These are phyloP conservation scores for Vigna unguiculata DNA, from an alignment of 306 rosid genomes.

Conservation along the genomic window DNA sequence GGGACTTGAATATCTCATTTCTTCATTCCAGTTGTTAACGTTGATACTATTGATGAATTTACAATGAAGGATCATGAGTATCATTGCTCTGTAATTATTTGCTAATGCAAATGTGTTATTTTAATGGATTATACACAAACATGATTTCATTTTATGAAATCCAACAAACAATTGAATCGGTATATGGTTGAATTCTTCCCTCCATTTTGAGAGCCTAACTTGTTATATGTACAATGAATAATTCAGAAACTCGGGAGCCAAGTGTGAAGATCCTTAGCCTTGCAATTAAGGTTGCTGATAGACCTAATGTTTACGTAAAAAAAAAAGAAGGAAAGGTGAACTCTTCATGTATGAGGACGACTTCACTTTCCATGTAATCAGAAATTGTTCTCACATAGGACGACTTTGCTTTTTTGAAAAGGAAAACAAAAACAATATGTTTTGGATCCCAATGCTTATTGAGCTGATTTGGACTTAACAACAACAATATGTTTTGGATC, in stretches of 20 bases:
- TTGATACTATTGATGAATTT: no score
- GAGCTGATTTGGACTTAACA: no score
- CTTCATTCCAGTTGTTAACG: background rate
- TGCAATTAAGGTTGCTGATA: constrained; percentile 71
- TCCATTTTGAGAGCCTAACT: constrained; percentile 7
- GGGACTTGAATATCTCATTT: constrained; percentile 12
- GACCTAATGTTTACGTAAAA: no score
- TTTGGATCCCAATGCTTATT: no score
- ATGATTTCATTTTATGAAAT: constrained; percentile 38
- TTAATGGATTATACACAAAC: background rate
- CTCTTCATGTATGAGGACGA: no score
- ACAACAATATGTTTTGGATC: no score
- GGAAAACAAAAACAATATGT: no score
- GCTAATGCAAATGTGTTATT: constrained; percentile 21
- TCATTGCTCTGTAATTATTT: background rate
- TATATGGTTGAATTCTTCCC: constrained; percentile 10
- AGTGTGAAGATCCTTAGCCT: constrained; percentile 90
- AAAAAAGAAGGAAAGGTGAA: no score
- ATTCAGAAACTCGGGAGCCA: constrained; percentile 81
- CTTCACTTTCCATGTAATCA: no score
- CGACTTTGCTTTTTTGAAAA: no score
- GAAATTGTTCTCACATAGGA: no score
- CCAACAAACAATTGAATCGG: constrained; percentile 12
- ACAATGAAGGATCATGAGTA: no score
- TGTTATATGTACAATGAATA: constrained; percentile 15